Conservation (phyloP, 1,284 basidiomycete genomes). For the Tylopilus sp. region DNA sequence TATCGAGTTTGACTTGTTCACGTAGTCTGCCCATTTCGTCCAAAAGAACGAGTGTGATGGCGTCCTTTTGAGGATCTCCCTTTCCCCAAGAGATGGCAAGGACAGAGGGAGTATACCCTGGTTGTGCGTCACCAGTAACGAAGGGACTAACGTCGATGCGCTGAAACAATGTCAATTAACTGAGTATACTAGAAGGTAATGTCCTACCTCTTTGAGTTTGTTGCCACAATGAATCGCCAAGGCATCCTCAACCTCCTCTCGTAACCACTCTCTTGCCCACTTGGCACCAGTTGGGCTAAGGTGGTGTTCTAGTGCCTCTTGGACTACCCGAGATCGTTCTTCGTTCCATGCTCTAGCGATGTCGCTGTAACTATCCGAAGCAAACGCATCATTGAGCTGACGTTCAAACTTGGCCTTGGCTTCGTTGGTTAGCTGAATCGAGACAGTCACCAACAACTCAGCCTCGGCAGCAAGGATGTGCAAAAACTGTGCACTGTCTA, state of each 20-base stretch:
- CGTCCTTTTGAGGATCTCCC: constrained; percentile 90
- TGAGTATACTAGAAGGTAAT: constrained; percentile 11
- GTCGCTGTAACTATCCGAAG: constrained; percentile 84
- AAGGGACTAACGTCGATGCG: constrained; percentile 78
- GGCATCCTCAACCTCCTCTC: constrained; percentile 88
- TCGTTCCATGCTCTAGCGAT: constrained; percentile 92
- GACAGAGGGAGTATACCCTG: constrained; percentile 79
- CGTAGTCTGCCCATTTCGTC: constrained; percentile 88
- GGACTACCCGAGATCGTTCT: constrained; percentile 76
- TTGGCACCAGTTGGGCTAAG: constrained; percentile 80
- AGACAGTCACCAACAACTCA: constrained; percentile 81
- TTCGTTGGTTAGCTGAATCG: constrained; percentile 68
- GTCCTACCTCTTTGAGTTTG: constrained; percentile 67
- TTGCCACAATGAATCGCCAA: constrained; percentile 68
- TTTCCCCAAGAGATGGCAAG: constrained; percentile 94
- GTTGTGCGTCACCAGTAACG: constrained; percentile 56
- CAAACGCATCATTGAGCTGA: constrained; percentile 78
- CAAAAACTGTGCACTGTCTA: constrained; percentile 79
- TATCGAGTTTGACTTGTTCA: constrained; percentile 87
- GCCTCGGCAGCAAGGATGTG: constrained; percentile 91
- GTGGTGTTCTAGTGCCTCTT: constrained; percentile 76
- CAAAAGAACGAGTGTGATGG: constrained; percentile 81
- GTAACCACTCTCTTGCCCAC: constrained; percentile 88
- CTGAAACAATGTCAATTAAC: constrained; percentile 39
- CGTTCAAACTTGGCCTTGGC: constrained; percentile 67